These are phyloP conservation scores for Phalaenopsis equestris DNA, from an alignment of 106 monocot genomes.

Conservation along the genomic window DNA sequence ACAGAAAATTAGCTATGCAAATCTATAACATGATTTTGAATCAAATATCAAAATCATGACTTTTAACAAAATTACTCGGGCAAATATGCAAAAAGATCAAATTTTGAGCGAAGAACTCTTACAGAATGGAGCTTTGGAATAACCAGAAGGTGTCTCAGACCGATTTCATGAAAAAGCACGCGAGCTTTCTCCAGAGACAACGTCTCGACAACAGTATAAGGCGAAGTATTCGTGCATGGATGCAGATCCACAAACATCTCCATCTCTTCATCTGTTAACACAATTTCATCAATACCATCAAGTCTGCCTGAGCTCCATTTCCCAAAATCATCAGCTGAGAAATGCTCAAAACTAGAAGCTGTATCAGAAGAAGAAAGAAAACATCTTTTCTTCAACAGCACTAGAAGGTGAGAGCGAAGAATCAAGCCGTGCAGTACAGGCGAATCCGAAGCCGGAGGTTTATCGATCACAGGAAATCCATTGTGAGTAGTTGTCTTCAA, in stretches of 20 bases:
- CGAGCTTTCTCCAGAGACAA: constrained; percentile 45
- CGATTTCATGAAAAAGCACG: constrained; percentile 32
- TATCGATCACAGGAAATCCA: constrained; percentile 28
- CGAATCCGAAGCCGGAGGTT: constrained; percentile 26
- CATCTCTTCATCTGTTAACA: constrained; percentile 30
- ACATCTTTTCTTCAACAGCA: constrained; percentile 40
- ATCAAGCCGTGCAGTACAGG: constrained; percentile 38
- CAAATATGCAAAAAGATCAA: not conserved
- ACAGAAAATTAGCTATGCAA: not conserved
- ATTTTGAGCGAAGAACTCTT: constrained; percentile 6
- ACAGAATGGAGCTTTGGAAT: constrained; percentile 35
- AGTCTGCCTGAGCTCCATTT: constrained; percentile 21
- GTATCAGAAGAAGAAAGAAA: constrained; percentile 13
- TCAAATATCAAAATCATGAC: not conserved
- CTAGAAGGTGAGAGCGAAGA: constrained; percentile 46
- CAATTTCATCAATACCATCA: constrained; percentile 28
- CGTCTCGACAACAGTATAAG: constrained; percentile 39
- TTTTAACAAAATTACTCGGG: not conserved
- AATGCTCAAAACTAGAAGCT: not conserved
- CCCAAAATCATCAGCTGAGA: constrained; percentile 36
- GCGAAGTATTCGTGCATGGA: constrained; percentile 41
- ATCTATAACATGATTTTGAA: not conserved
- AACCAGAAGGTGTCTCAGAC: constrained; percentile 41
- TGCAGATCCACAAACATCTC: constrained; percentile 42
- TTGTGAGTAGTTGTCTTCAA: constrained; percentile 27